Evolutionary conservation across 345 rosid genomes (phyloP), one percentile per base, ranked within the genome.

Genomic region (Brassica rapa): DNA sequence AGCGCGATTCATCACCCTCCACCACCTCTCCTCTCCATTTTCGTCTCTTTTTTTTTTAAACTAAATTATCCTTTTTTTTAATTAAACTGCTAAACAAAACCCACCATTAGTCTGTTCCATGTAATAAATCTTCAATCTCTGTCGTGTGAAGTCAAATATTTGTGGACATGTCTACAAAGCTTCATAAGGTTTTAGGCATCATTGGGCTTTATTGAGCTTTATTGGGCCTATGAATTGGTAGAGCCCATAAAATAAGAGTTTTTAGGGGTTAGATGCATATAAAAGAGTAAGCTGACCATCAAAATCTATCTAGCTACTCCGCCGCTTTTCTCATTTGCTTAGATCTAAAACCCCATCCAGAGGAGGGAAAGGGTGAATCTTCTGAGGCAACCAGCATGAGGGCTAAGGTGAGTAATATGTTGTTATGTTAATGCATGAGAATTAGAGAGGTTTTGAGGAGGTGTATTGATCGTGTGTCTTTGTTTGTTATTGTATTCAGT

Each of bases 401-500:
- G 21, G 82, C 82, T 27, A 79, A 79, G 82, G 82, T 79, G 2
- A 60, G 78, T 68, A 24, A 11, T 60, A 2, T 29, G 8, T 16
- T 30, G 12, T 43, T 43, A 43, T 65, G 70, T 64, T 32, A 4
- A 59, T 24, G 33, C 43, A 37, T 30, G 55, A 30, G 59, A 8
- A 35, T 25, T 53, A 2, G 9, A 6, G 23, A n/a, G 65, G 16
- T 66, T 43, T 6, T 59, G 21, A 2, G 12, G 6, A 72, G 29
- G 24, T 32, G 9, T 66, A 4, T 68, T 73, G 3, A 79, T 35
- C 53, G 30, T 12, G 14, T 60, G 2, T 23, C 0, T 53, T 0
- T 73, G 68, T 59, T 35, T 59, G 32, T 55, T 55, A 0, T 74
- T 73, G 33, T 65, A 29, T 24, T 16, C 85, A 93, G 98, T 93